Conservation (phyloP, 305 asterid genomes). For the Petunia hybrid region DNA sequence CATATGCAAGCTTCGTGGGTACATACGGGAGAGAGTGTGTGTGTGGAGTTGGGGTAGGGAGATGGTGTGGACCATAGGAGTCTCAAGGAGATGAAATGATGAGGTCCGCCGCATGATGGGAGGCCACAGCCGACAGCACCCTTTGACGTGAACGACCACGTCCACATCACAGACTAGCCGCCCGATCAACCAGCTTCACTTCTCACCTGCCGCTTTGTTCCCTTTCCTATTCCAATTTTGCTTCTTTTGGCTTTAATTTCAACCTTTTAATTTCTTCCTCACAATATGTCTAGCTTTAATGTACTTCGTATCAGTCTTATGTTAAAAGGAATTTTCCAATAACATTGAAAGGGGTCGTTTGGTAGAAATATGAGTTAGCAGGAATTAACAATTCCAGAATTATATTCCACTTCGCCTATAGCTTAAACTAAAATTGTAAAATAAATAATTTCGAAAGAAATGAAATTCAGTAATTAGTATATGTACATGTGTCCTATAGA, state of each 20-base stretch:
- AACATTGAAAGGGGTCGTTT: no score
- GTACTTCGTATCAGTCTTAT: not conserved
- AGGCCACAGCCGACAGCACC: constrained; percentile 55
- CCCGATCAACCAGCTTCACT: constrained; percentile 28
- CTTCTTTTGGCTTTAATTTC: not conserved
- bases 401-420: no score
- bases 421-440: no score
- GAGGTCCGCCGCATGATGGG: constrained; percentile 64
- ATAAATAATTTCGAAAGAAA: no score
- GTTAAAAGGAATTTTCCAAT: no score
- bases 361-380: no score
- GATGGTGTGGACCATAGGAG: constrained; percentile 43
- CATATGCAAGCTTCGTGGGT: no score
- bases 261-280: no score
- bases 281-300: not conserved
- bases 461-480: no score
- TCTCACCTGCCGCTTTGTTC: constrained; percentile 20
- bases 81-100: constrained; percentile 45
- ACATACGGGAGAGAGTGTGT: not conserved
- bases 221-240: not conserved
- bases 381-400: no score
- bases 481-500: no score
- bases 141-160: constrained; percentile 46
- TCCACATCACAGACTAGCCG: constrained; percentile 47
- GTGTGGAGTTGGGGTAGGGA: not conserved